phyloP scores from a whole-genome alignment of 2,329 filamentous ascomycete genomes.

The Chaetomiaceae sp. region DNA sequence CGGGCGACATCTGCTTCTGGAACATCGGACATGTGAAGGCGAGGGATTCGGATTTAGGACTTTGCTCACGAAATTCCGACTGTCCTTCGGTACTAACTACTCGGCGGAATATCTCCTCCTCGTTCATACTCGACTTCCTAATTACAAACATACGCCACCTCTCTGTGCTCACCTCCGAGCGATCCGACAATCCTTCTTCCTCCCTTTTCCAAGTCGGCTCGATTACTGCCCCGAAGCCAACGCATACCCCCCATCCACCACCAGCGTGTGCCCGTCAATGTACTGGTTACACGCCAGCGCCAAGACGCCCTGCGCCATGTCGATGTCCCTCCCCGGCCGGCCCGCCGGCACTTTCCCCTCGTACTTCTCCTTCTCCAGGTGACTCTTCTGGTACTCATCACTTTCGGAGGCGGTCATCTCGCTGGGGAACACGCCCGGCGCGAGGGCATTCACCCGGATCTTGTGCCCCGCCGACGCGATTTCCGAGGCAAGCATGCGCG shows the following conservation, averaged over 20 bases:
- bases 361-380: conserved; percentile 54
- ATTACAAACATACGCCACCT: too few species aligned
- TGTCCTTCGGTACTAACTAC: too few species aligned
- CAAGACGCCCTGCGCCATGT: conserved; percentile 54
- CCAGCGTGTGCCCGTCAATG: conserved; percentile 37
- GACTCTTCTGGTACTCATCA: conserved; percentile 51
- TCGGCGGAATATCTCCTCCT: too few species aligned
- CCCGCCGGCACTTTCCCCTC: conserved; percentile 46
- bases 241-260: conserved; percentile 52
- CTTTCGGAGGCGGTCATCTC: conserved; percentile 62
- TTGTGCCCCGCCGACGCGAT: conserved; percentile 55
- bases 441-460: conserved; percentile 67
- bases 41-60: too few species aligned
- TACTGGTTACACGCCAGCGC: conserved; percentile 45
- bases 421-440: conserved; percentile 65
- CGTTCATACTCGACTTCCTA: too few species aligned
- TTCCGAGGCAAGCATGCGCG: conserved; percentile 59
- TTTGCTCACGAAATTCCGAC: too few species aligned
- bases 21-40: too few species aligned
- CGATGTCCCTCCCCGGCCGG: conserved; percentile 52
- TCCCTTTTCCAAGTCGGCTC: too few species aligned
- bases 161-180: too few species aligned
- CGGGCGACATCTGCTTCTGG: too few species aligned
- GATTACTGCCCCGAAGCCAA: conserved; percentile 33
- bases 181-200: neutral